Base-by-base conservation (phyloP, 495 filamentous ascomycete species). In the Talaromyces liani region DNA sequence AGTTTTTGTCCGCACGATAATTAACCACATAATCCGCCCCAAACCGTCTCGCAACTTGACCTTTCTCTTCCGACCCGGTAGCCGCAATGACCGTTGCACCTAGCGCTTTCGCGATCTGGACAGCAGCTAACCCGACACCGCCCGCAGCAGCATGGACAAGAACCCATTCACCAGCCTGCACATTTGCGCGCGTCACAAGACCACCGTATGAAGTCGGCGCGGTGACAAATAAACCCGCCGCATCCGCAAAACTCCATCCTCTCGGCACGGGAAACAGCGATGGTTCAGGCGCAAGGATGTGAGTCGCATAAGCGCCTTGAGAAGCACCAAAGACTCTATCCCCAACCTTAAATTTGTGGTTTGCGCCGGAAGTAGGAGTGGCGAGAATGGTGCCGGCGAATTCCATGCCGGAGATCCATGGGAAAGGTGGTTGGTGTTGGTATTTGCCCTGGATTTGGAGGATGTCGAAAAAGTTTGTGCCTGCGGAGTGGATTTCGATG, bases 401-500 rank as follows among this genome's bases (percentile, higher is more conserved):
- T 72, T 97, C 93, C 70, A 82, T 79, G 62, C 93, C 93, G 6
- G 90, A 82, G 60, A 95, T 78, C 93, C 93, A 98, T 10, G 93
- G 93, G 57, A 97, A 82, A 25, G 77, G 77, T 0, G 85, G 84
- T 67, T 89, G 88, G 71, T 85, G 77, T 66, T 88, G 85, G 77
- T 87, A 88, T 80, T 78, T 91, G 55, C 92, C 92, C 65, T 87
- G 86, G 71, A 95, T 92, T 68, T 96, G 92, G 60, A 96, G 82
- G 62, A 93, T 86, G 72, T 97, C 93, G 79, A 96, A 97, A 85
- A 97, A 98, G 77, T 97, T 97, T 67, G 91, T 88, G 27, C 91
- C 93, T 9, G 88, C 81, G 54, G 93, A 93, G 75, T 93, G 91
- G 71, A 98, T 88, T 72, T 86, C 84, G 73, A 98, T 88, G 64